Base-by-base conservation (phyloP, 768 basidiomycete genomes). In the Serpula lacrymans region DNA sequence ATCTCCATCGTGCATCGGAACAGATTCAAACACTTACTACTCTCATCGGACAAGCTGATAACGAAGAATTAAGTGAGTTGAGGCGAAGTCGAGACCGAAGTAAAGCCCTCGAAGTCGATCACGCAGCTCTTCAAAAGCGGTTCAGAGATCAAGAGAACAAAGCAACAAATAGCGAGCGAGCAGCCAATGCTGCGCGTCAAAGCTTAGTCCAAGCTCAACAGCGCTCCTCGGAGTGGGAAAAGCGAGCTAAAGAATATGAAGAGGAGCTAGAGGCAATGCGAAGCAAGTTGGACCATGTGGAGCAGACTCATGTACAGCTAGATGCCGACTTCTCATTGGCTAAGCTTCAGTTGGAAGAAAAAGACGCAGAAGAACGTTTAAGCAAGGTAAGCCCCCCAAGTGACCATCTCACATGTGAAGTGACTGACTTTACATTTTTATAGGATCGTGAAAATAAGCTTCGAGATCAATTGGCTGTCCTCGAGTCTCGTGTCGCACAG, bases 151-250 rank as follows among this genome's bases (percentile, higher is more conserved):
- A 80, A 35, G 89, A 91, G 49, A 65, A 52, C 36, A 85, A 80
- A 54, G 48, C 72, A 3, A 55, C 69, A 20, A 83, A 76, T 50
- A 77, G 67, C 51, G 87, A 91, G 33, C 76, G 78, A 38, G 65
- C 78, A 9, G 69, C 78, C 1, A 63, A 62, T 17, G 62, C 79
- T 13, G 71, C 77, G 3, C 77, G 78, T 30, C 80, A 87, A 55
- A 83, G 62, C 55, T 70, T 90, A 21, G 61, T 72, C 16, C 80
- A 84, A 47, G 81, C 84, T 16, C 84, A 90, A 46, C 85, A 88
- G 56, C 84, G 85, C 18, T 75, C 85, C 3, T 64, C 75, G 3
- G 89, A 92, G 51, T 90, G 85, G 87, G 89, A 92, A 62, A 75
- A 75, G 47, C 81, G 81, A 17, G 78, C 84, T 14, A 81, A 80